Conservation (phyloP, 1,139 yeast genomes). For the Pichia sp. region DNA sequence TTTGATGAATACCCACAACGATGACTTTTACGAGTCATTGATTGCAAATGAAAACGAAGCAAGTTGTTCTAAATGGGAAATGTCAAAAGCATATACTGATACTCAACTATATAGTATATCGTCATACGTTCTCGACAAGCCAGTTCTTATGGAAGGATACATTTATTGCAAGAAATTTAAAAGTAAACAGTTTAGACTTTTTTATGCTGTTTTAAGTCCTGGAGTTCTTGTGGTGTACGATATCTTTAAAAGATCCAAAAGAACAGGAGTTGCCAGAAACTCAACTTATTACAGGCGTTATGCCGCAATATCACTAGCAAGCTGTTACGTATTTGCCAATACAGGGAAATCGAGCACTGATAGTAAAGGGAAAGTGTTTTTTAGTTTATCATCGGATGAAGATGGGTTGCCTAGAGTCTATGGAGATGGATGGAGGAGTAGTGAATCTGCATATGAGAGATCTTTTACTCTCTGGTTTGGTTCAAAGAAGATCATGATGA, state of each 20-base stretch:
- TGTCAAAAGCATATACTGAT: conserved; percentile 50
- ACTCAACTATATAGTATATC: conserved; percentile 52
- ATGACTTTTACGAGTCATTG: conserved; percentile 50
- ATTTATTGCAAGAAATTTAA: conserved; percentile 65
- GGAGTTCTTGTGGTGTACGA: conserved; percentile 57
- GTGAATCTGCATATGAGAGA: conserved; percentile 67
- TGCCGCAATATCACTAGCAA: conserved; percentile 55
- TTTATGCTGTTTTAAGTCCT: conserved; percentile 61
- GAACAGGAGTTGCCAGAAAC: conserved; percentile 43
- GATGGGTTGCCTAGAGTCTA: conserved; percentile 64
- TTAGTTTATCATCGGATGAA: conserved; percentile 35
- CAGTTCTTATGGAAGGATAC: conserved; percentile 59
- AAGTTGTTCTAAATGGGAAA: conserved; percentile 46
- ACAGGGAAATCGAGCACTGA: conserved; percentile 39
- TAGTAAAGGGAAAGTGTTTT: background rate
- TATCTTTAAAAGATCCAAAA: conserved; percentile 42
- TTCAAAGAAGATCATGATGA: conserved; percentile 44
- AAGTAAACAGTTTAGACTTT: conserved; percentile 57
- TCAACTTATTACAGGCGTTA: conserved; percentile 44
- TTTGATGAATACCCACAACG: conserved; percentile 45
- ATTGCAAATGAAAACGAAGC: conserved; percentile 38
- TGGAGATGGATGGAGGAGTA: conserved; percentile 78
- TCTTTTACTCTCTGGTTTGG: conserved; percentile 88
- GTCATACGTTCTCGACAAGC: conserved; percentile 52
- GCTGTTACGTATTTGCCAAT: conserved; percentile 77